A percentile compares a stretch with the other conserved stretches of the same genome.
Conservation (phyloP, 164 flowering plant genomes). For the Vitis rotundifolia region DNA sequence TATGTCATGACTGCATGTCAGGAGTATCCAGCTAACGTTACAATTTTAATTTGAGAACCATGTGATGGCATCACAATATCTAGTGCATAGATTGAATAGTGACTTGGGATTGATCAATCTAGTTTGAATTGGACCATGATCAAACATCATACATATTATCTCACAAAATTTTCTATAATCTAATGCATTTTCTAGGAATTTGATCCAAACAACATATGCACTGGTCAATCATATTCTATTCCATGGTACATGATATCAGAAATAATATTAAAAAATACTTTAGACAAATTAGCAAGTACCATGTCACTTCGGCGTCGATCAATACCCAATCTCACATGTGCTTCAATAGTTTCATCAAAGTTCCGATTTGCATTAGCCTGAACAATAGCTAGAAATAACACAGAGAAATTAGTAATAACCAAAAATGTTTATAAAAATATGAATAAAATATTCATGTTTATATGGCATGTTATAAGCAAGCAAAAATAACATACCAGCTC, state of each 20-base stretch:
- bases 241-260: background rate
- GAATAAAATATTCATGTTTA: background rate
- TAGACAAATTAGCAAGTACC: conserved; percentile 33
- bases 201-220: background rate
- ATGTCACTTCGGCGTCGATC: conserved; percentile 74
- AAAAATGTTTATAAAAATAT: background rate
- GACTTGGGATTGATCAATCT: too few relatives aligned
- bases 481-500: too few relatives aligned
- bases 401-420: conserved; percentile 18
- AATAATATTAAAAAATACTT: conserved; percentile 4
- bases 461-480: too few relatives aligned
- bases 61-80: too few relatives aligned
- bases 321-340: conserved; percentile 80
- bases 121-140: too few relatives aligned
- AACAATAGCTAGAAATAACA: conserved; percentile 37
- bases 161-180: too few relatives aligned
- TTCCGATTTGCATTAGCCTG: conserved; percentile 79
- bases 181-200: too few relatives aligned
- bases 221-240: background rate
- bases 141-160: too few relatives aligned
- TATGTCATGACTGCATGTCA: too few relatives aligned
- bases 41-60: too few relatives aligned
- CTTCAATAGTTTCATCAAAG: conserved; percentile 90
- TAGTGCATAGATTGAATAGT: too few relatives aligned
- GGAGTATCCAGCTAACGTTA: too few relatives aligned